These are phyloP conservation scores for Auricularia cornea DNA, from an alignment of 768 basidiomycete genomes.

Conservation along the genomic window DNA sequence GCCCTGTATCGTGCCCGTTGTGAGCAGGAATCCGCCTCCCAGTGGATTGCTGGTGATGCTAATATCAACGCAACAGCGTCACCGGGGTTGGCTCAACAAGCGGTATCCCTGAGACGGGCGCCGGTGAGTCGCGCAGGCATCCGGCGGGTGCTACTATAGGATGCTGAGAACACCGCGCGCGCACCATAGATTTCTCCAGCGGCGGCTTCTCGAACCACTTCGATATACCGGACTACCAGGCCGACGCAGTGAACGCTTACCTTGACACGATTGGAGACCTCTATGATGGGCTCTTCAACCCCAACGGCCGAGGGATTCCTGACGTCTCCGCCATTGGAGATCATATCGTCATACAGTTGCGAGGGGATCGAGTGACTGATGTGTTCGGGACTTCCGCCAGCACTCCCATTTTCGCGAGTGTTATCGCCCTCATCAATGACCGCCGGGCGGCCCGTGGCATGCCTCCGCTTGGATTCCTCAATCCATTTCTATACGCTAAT, in stretches of 20 bases:
- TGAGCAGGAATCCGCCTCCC: too few species aligned
- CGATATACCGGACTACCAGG: slow-evolving; percentile 29
- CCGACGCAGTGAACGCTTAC: slow-evolving; percentile 28
- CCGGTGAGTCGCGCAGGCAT: too few species aligned
- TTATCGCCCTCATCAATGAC: slow-evolving; percentile 7
- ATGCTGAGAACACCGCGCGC: too few species aligned
- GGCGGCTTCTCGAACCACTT: slow-evolving; percentile 55
- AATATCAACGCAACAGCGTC: slow-evolving; percentile 22
- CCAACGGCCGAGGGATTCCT: slow-evolving; percentile 1
- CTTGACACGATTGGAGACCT: slow-evolving; percentile 24
- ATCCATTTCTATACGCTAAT: slow-evolving; percentile 6
- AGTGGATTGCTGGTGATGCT: too few species aligned
- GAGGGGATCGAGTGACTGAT: too few species aligned
- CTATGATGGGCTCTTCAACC: neutral
- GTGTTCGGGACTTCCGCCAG: slow-evolving; percentile 7
- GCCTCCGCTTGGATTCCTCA: slow-evolving; percentile 7
- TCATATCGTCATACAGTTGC: slow-evolving; percentile 4
- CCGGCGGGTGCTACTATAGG: slow-evolving; percentile 8
- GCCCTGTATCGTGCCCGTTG: slow-evolving; percentile 31
- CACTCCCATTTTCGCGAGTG: slow-evolving; percentile 2
- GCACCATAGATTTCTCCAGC: slow-evolving; percentile 53
- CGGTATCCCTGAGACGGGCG: slow-evolving; percentile 19
- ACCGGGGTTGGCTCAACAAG: slow-evolving; percentile 30
- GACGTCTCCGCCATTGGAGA: slow-evolving; percentile 14
- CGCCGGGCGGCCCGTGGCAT: slow-evolving; percentile 7